phyloP scores from a whole-genome alignment of 2,329 filamentous ascomycete species.

The Fusarium agapanthi region DNA sequence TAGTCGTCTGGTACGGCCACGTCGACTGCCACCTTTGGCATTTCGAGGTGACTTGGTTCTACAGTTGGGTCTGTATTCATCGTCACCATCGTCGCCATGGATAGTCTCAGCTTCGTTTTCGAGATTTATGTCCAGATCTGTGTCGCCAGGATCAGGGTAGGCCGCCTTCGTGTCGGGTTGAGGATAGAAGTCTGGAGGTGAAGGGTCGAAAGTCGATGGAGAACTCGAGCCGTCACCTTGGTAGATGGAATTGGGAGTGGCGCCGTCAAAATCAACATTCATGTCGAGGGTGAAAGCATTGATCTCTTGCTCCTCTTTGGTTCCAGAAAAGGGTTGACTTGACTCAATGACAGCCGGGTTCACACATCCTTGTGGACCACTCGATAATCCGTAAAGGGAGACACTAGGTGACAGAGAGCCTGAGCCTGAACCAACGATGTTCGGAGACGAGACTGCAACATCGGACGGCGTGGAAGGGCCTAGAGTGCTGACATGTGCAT shows the following conservation, averaged over 20 bases:
- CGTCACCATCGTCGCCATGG: neutral
- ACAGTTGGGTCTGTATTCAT: constrained; percentile 4
- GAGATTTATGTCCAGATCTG: neutral
- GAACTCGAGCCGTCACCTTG: neutral
- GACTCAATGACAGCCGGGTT: constrained; percentile 28
- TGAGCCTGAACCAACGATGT: constrained; percentile 6
- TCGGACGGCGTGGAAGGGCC: constrained; percentile 33
- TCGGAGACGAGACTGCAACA: constrained; percentile 14
- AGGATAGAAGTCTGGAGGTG: neutral
- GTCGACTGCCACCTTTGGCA: constrained; percentile 14
- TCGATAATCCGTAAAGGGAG: constrained; percentile 20
- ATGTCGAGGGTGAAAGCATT: constrained; percentile 6
- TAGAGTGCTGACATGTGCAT: constrained; percentile 14
- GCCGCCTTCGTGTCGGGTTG: neutral
- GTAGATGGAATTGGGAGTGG: neutral
- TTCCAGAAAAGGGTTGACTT: neutral
- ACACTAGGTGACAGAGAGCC: constrained; percentile 19
- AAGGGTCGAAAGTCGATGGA: neutral
- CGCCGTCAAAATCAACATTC: neutral
- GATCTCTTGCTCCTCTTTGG: neutral
- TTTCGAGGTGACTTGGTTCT: neutral
- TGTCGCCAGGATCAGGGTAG: constrained; percentile 24
- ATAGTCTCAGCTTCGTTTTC: neutral
- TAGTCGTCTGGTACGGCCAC: constrained; percentile 17
- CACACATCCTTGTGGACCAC: constrained; percentile 18